phyloP scores from a whole-genome alignment of 306 rosid genomes.

The Vicia villosa region DNA sequence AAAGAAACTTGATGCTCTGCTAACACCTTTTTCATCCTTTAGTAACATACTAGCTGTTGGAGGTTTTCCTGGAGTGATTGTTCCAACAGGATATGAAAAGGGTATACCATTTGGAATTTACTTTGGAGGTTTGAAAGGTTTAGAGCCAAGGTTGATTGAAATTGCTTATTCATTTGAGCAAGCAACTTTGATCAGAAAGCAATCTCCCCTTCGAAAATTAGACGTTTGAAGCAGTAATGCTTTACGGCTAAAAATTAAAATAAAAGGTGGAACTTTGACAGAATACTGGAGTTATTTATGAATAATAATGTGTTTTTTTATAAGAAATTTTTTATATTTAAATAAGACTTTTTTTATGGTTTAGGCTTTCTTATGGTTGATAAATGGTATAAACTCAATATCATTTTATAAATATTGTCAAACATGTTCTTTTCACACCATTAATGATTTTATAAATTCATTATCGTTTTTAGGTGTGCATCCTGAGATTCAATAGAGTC shows the following conservation, averaged over 20 bases:
- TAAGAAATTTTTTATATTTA: too few species aligned
- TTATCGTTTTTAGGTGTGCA: too few species aligned
- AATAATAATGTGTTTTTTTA: too few species aligned
- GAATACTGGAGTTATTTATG: too few species aligned
- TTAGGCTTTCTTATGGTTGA: too few species aligned
- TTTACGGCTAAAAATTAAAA: background rate
- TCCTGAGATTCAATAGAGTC: too few species aligned
- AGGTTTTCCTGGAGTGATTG: constrained; percentile 67
- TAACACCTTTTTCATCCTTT: constrained; percentile 36
- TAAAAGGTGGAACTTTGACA: too few species aligned
- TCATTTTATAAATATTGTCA: too few species aligned
- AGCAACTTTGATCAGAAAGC: constrained; percentile 62
- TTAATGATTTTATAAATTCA: too few species aligned
- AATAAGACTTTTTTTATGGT: too few species aligned
- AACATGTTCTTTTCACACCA: too few species aligned
- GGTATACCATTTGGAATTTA: constrained; percentile 58
- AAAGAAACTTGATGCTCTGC: constrained; percentile 56
- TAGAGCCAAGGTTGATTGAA: constrained; percentile 64
- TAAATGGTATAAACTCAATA: too few species aligned
- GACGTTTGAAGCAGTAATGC: background rate
- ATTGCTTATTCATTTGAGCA: constrained; percentile 70
- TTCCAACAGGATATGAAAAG: constrained; percentile 63
- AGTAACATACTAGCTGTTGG: constrained; percentile 56
- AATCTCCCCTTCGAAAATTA: constrained; percentile 38
- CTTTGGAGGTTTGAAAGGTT: constrained; percentile 73